Percentiles rank a stretch among this genome's conserved stretches.
These are phyloP conservation scores for Rhodocollybia butyracea DNA, from an alignment of 768 basidiomycete genomes.

Conservation along the genomic window DNA sequence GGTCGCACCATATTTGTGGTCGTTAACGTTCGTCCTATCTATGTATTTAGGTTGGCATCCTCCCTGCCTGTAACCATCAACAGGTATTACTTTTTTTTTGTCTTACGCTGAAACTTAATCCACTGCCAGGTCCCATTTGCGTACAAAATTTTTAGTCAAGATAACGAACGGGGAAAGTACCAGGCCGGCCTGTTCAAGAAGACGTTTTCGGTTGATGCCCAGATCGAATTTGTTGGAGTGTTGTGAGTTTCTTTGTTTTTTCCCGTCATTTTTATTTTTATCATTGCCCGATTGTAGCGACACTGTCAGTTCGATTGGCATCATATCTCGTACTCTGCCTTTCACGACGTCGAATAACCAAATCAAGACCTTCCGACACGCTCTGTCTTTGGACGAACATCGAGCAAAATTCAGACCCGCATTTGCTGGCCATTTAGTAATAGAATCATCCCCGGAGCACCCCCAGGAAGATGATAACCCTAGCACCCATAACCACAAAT, in stretches of 20 bases:
- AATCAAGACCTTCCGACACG: constrained; percentile 38
- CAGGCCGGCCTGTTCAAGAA: constrained; percentile 54
- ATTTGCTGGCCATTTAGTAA: too few species aligned
- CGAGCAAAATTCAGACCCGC: constrained; percentile 26
- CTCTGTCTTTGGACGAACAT: constrained; percentile 38
- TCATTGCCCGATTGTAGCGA: constrained; percentile 48
- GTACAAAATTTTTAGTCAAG: constrained; percentile 56
- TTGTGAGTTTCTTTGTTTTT: constrained; percentile 39
- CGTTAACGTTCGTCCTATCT: too few species aligned
- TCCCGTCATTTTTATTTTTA: not conserved
- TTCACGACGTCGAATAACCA: constrained; percentile 53
- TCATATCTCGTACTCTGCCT: constrained; percentile 50
- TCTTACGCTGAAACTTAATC: too few species aligned
- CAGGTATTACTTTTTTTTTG: too few species aligned
- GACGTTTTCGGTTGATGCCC: constrained; percentile 49
- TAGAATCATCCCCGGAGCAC: too few species aligned
- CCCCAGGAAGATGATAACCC: constrained; percentile 1
- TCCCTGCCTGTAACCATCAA: constrained; percentile 37
- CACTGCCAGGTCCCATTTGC: constrained; percentile 57
- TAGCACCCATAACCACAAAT: too few species aligned
- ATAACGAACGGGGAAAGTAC: constrained; percentile 45
- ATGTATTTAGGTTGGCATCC: constrained; percentile 28
- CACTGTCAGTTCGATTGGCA: constrained; percentile 62
- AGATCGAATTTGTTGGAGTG: constrained; percentile 58
- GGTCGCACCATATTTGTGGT: not conserved